These are phyloP conservation scores for Hemisphaericaspora xylanilytica DNA, from an alignment of 1,139 yeast species.

Conservation along the genomic window DNA sequence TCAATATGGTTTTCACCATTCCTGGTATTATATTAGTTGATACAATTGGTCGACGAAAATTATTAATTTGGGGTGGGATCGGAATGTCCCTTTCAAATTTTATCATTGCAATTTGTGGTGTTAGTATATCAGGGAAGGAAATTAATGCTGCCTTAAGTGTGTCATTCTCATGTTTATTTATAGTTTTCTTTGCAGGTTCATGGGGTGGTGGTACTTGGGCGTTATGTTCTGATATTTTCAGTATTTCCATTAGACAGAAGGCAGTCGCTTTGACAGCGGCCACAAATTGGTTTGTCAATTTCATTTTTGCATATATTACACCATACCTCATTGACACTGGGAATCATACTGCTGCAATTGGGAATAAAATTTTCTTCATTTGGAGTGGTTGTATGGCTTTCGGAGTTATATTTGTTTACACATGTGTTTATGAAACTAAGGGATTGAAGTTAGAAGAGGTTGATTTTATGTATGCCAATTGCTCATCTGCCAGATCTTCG, in stretches of 20 bases:
- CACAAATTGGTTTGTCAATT: conserved; percentile 79
- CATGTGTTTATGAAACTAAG: conserved; percentile 46
- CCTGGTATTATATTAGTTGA: conserved; percentile 74
- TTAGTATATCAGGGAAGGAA: conserved; percentile 42
- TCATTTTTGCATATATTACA: conserved; percentile 68
- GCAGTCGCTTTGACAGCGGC: conserved; percentile 73
- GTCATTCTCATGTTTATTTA: conserved; percentile 68
- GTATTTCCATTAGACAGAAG: conserved; percentile 69
- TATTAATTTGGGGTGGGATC: conserved; percentile 59
- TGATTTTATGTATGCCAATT: conserved; percentile 44
- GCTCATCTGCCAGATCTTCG: conserved; percentile 46
- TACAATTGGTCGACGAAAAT: conserved; percentile 61
- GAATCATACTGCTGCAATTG: conserved; percentile 61
- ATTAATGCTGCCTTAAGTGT: conserved; percentile 37
- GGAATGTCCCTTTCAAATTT: conserved; percentile 65
- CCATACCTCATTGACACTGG: conserved; percentile 69
- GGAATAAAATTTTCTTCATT: conserved; percentile 68
- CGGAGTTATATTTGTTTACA: conserved; percentile 42
- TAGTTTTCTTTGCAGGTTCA: conserved; percentile 70
- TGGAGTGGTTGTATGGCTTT: conserved; percentile 68
- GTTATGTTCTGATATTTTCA: conserved; percentile 68
- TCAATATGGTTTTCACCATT: conserved; percentile 64
- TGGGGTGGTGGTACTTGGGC: conserved; percentile 88
- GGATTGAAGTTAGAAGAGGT: conserved; percentile 48
- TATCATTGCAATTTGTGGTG: conserved; percentile 66